phyloP scores from a whole-genome alignment of 345 rosid species.

The Viola odorata region DNA sequence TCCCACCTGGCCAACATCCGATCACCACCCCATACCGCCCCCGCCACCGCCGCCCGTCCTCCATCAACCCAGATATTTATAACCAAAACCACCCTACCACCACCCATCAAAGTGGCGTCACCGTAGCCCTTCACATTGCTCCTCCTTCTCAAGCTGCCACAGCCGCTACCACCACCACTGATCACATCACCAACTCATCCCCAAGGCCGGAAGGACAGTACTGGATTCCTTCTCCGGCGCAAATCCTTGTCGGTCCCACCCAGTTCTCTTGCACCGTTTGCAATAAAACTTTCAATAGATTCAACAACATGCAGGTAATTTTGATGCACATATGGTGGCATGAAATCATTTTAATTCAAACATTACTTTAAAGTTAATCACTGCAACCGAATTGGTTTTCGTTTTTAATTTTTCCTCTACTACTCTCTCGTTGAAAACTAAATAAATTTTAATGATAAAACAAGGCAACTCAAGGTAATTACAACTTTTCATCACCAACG shows the following conservation, averaged over 20 bases:
- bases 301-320: constrained; percentile 88
- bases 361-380: no score
- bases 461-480: no score
- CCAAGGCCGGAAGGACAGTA: constrained; percentile 46
- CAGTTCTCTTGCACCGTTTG: constrained; percentile 93
- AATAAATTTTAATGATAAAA: no score
- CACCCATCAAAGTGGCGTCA: constrained; percentile 34
- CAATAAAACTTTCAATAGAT: constrained; percentile 76
- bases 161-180: constrained; percentile 27
- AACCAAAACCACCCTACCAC: constrained; percentile 15
- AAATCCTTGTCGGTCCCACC: constrained; percentile 89
- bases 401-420: no score
- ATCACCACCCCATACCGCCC: constrained; percentile 22
- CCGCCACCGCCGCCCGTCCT: constrained; percentile 15
- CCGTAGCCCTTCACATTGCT: constrained; percentile 69
- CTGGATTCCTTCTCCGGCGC: constrained; percentile 86
- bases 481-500: no score
- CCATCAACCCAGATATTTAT: constrained; percentile 7
- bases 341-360: not conserved
- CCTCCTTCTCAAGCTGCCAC: constrained; percentile 33
- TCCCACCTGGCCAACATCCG: constrained; percentile 60
- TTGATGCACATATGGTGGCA: not conserved
- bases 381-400: no score
- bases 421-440: no score
- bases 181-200: constrained; percentile 15